phyloP scores from a whole-genome alignment of 2,329 filamentous ascomycete species.

The Penicillium sumatraense region DNA sequence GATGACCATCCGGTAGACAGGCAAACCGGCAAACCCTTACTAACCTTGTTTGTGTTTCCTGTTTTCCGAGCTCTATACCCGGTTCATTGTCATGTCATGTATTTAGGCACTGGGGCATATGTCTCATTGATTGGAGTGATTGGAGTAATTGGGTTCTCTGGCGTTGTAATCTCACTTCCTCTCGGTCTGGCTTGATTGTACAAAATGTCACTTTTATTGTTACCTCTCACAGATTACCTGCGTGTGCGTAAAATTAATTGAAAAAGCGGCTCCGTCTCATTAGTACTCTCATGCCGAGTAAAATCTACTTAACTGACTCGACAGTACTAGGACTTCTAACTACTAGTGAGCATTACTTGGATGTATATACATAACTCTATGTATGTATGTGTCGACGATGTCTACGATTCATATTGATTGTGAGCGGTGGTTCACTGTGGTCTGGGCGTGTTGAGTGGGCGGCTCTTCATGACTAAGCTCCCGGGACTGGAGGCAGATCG shows the following conservation, averaged over 20 bases:
- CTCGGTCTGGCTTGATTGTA: conserved; percentile 19
- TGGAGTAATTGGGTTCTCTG: conserved; percentile 19
- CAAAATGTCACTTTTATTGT: conserved; percentile 21
- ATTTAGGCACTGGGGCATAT: conserved; percentile 28
- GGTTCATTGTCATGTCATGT: conserved; percentile 24
- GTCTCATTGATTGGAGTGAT: conserved; percentile 18
- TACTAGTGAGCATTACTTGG: too few species aligned
- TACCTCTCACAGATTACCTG: too few species aligned
- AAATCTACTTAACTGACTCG: too few species aligned
- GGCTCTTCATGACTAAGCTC: conserved; percentile 37
- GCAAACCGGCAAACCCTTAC: background rate
- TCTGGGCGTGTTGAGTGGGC: conserved; percentile 4
- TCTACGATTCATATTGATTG: too few species aligned
- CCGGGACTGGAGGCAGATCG: conserved; percentile 40
- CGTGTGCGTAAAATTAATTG: too few species aligned
- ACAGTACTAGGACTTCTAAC: too few species aligned
- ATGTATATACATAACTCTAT: too few species aligned
- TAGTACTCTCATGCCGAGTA: too few species aligned
- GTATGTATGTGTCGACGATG: too few species aligned
- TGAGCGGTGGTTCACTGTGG: too few species aligned
- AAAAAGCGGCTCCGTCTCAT: too few species aligned
- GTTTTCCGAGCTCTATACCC: conserved; percentile 21
- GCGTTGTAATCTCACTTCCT: conserved; percentile 22
- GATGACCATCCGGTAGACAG: conserved; percentile 82
- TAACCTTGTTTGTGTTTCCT: conserved; percentile 6